Percentiles rank a stretch among this genome's conserved stretches.
Evolutionary conservation across 306 rosid species (phyloP).

Genomic region (Sesbania bispinosa): DNA sequence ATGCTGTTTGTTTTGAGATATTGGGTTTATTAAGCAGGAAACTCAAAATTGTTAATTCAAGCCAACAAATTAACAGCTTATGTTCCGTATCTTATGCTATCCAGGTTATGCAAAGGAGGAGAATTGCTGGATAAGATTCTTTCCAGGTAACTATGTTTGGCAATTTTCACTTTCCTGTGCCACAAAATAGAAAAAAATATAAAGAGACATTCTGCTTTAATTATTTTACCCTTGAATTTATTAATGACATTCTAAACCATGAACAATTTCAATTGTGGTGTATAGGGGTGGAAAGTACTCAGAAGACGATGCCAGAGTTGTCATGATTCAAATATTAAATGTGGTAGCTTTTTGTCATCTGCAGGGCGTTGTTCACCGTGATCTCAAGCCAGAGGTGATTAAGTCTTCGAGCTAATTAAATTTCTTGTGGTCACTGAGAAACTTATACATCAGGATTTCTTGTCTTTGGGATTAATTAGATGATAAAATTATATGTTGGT

Average conservation of each 20-base stretch:
- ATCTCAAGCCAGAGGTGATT: slow-evolving; percentile 73
- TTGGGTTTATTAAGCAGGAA: neutral
- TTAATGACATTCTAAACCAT: neutral
- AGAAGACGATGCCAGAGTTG: slow-evolving; percentile 58
- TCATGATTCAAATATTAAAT: slow-evolving; percentile 54
- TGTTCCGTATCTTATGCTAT: slow-evolving; percentile 22
- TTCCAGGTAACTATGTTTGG: slow-evolving; percentile 55
- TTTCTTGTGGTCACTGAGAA: neutral
- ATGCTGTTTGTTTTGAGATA: slow-evolving; percentile 12
- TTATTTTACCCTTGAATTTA: slow-evolving; percentile 4
- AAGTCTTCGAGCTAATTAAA: slow-evolving; percentile 14
- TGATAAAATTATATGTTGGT: neutral
- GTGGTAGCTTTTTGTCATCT: slow-evolving; percentile 62
- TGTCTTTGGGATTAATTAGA: neutral
- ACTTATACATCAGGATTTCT: neutral
- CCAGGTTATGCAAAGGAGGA: slow-evolving; percentile 86
- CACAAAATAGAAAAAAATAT: neutral
- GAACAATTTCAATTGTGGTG: slow-evolving; percentile 7
- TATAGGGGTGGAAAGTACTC: slow-evolving; percentile 77
- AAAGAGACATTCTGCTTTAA: slow-evolving; percentile 8
- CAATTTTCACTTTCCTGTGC: slow-evolving; percentile 1
- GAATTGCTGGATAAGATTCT: slow-evolving; percentile 83
- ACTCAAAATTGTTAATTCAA: neutral
- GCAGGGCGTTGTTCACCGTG: slow-evolving; percentile 58
- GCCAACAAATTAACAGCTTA: slow-evolving; percentile 13